Conservation (phyloP, 2,329 filamentous ascomycete species). For the Aspergillus pseudonomiae region DNA sequence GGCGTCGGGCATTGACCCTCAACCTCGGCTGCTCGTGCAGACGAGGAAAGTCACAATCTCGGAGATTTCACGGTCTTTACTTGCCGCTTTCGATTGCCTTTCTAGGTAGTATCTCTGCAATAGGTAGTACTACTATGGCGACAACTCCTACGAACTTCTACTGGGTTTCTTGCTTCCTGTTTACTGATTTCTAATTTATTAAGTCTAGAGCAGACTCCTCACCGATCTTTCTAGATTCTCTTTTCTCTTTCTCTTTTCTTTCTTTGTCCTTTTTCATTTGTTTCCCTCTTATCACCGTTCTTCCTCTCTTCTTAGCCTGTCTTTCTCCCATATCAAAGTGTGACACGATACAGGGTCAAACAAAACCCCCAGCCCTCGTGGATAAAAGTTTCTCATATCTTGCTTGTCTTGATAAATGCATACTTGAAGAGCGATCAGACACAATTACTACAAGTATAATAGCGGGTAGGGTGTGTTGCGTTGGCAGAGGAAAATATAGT, state of each 20-base stretch:
- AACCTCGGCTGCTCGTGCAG: conserved; percentile 18
- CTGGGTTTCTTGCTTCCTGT: neutral
- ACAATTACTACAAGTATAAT: neutral
- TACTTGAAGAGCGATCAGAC: neutral
- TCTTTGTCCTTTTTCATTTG: too few relatives aligned
- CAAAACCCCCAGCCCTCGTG: neutral
- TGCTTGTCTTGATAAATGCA: neutral
- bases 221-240: neutral
- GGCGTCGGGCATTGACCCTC: conserved; percentile 11
- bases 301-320: too few relatives aligned
- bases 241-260: neutral
- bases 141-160: neutral
- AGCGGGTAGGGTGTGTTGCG: neutral
- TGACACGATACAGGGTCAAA: neutral
- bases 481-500: neutral
- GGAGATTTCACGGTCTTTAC: neutral
- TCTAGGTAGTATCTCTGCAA: conserved; percentile 4
- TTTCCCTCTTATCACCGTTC: too few relatives aligned
- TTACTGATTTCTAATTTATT: neutral
- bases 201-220: neutral
- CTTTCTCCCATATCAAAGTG: neutral
- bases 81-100: neutral
- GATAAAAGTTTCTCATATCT: neutral
- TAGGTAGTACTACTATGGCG: neutral
- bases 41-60: neutral